phyloP scores from a whole-genome alignment of 1,284 basidiomycete species.

The Golubevia pallescens region DNA sequence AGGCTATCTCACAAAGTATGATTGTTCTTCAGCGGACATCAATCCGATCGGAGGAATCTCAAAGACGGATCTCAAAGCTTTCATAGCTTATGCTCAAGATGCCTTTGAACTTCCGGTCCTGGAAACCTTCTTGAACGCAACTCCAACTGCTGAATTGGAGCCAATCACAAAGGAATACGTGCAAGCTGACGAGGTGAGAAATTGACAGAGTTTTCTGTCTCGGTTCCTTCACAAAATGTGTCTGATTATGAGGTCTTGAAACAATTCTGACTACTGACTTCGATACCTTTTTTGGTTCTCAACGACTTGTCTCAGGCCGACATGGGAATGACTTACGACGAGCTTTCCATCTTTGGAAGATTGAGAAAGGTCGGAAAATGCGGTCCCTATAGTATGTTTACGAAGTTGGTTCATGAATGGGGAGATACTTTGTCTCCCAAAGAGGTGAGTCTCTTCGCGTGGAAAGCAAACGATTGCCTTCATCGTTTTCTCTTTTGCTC shows the following conservation, averaged over 20 bases:
- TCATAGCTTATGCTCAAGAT: slow-evolving; percentile 82
- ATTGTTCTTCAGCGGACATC: slow-evolving; percentile 80
- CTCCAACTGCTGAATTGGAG: slow-evolving; percentile 94
- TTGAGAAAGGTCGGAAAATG: slow-evolving; percentile 95
- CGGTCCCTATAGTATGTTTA: slow-evolving; percentile 95
- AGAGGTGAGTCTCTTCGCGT: slow-evolving; percentile 69
- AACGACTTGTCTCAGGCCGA: slow-evolving; percentile 72
- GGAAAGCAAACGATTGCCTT: neutral
- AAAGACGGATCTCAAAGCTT: slow-evolving; percentile 95
- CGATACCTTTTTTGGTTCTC: slow-evolving; percentile 3
- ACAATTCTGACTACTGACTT: too few species aligned
- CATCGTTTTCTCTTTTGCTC: too few species aligned
- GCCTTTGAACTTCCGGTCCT: slow-evolving; percentile 86
- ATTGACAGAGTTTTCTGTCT: neutral
- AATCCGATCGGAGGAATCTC: slow-evolving; percentile 98
- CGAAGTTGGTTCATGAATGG: slow-evolving; percentile 92
- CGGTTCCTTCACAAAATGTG: neutral
- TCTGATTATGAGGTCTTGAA: too few species aligned
- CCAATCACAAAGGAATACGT: slow-evolving; percentile 92
- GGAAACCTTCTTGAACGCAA: slow-evolving; percentile 82
- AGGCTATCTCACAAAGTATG: slow-evolving; percentile 97
- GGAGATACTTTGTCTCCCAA: slow-evolving; percentile 75
- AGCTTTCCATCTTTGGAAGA: slow-evolving; percentile 88
- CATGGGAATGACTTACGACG: slow-evolving; percentile 99
- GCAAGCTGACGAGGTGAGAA: slow-evolving; percentile 85